These are phyloP conservation scores for Globisporangium sylvaticum DNA, from an alignment of 352 stramenopile genomes.

Conservation along the genomic window DNA sequence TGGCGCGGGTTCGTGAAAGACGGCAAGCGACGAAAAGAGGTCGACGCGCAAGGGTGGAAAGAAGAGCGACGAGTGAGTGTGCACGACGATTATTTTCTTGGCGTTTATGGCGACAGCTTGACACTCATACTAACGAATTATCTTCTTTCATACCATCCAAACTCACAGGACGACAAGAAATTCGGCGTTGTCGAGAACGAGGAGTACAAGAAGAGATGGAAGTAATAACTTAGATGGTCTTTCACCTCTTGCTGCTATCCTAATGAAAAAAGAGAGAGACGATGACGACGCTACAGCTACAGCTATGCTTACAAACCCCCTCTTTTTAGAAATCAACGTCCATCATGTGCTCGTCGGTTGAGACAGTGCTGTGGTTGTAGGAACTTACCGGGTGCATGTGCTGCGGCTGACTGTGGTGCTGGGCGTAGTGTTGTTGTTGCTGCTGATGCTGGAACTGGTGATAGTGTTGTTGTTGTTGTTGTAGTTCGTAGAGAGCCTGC, in stretches of 20 bases:
- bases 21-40: conserved; percentile 61
- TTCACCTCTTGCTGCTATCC: not conserved
- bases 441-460: conserved; percentile 28
- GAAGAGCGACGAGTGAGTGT: conserved; percentile 53
- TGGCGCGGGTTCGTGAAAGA: conserved; percentile 79
- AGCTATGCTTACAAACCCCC: not conserved
- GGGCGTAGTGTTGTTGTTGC: conserved; percentile 16
- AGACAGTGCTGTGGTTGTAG: conserved; percentile 8
- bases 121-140: not conserved
- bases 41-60: conserved; percentile 54
- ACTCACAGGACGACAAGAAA: conserved; percentile 45
- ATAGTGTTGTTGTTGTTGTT: conserved; percentile 24
- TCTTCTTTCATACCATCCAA: not conserved
- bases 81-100: not conserved
- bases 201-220: conserved; percentile 78
- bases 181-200: conserved; percentile 63
- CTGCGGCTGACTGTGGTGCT: conserved; percentile 18
- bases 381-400: conserved; percentile 13
- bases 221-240: conserved; percentile 62
- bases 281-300: conserved; percentile 1
- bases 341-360: conserved; percentile 55
- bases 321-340: conserved; percentile 41
- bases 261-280: not conserved
- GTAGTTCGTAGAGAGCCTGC: conserved; percentile 19
- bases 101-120: not conserved